Evolutionary conservation across 805 yeast genomes (phyloP).

Genomic region (Wickerhamiella dianesei): DNA sequence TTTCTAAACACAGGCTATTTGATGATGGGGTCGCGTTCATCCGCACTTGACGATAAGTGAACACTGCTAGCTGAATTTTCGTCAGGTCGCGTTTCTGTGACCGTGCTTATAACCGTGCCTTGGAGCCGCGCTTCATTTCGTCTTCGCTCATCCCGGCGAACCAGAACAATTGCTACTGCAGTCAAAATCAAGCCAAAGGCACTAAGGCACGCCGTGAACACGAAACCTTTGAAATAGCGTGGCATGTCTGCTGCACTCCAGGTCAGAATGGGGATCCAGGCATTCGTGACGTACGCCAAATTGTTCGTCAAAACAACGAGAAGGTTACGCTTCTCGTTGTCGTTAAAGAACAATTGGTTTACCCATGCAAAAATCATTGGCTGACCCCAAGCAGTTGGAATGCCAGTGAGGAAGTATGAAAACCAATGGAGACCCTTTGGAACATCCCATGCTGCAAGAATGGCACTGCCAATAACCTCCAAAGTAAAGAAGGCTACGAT

Average conservation of each 20-base stretch:
- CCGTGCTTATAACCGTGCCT: background rate
- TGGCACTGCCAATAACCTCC: conserved; percentile 29
- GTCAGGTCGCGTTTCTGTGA: no score
- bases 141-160: conserved; percentile 14
- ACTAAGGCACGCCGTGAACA: conserved; percentile 27
- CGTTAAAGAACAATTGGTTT: conserved; percentile 32
- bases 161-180: conserved; percentile 30
- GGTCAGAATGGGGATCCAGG: conserved; percentile 32
- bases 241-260: conserved; percentile 31
- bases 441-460: conserved; percentile 36
- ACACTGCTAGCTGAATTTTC: no score
- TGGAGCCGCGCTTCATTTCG: background rate
- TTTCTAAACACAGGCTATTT: no score
- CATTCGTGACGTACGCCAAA: conserved; percentile 31
- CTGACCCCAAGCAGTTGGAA: conserved; percentile 40
- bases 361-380: conserved; percentile 47
- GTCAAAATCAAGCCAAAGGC: conserved; percentile 26
- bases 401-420: conserved; percentile 35
- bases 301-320: conserved; percentile 32
- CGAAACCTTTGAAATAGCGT: conserved; percentile 28
- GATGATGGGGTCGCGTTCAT: no score
- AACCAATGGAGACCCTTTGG: conserved; percentile 39
- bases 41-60: no score
- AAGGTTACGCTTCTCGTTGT: conserved; percentile 29
- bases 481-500: conserved; percentile 29